phyloP scores from a whole-genome alignment of 2,329 filamentous ascomycete genomes.

The Coniochaeta prunicola region DNA sequence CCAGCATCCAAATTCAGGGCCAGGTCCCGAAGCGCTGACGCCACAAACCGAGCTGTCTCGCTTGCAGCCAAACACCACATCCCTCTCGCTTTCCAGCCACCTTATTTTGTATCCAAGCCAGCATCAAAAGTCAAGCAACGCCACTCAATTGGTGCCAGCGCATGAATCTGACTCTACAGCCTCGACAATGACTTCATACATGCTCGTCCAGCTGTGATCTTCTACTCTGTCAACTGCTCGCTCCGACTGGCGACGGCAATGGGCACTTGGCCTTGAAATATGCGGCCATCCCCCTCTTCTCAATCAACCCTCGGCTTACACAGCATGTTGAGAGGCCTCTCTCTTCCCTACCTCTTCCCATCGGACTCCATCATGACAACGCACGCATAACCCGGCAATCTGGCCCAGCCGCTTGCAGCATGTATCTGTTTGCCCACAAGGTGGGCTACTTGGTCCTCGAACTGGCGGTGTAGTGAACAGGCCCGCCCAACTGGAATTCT shows the following conservation, averaged over 20 bases:
- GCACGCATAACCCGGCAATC: neutral
- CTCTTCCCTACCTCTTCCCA: neutral
- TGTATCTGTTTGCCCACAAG: neutral
- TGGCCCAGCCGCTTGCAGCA: neutral
- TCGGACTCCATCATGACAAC: neutral
- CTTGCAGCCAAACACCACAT: neutral
- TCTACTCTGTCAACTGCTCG: neutral
- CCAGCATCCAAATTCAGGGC: neutral
- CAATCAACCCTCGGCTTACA: conserved; percentile 3
- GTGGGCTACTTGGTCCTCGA: neutral
- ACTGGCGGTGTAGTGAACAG: neutral
- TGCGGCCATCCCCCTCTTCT: conserved; percentile 17
- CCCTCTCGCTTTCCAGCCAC: conserved; percentile 15
- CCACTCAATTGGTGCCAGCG: conserved; percentile 13
- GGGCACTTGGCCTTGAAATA: conserved; percentile 15
- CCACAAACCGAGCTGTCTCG: neutral
- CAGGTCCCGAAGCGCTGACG: neutral
- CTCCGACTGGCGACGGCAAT: neutral
- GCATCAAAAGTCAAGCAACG: neutral
- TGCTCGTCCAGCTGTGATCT: neutral
- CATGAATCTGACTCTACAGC: neutral
- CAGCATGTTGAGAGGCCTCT: neutral
- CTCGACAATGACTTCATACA: conserved; percentile 3
- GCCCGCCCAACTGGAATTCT: neutral
- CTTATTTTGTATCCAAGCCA: conserved; percentile 10